phyloP scores from a whole-genome alignment of 768 basidiomycete species.

The Lactarius tabidus region DNA sequence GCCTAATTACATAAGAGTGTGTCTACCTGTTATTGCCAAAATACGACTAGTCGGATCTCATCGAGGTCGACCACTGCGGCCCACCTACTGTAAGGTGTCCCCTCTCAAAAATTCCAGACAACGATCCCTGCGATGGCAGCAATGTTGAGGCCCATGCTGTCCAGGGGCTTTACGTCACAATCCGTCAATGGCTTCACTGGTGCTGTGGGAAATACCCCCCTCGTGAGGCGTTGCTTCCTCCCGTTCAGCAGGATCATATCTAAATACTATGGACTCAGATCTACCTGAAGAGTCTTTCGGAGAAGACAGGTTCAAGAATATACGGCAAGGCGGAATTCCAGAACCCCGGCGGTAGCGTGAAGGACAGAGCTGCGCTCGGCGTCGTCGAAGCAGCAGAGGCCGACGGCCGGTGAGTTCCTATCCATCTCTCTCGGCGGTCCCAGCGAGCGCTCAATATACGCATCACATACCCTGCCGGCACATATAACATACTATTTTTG shows the following conservation, averaged over 20 bases:
- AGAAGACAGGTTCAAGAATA: constrained; percentile 77
- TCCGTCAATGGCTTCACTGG: constrained; percentile 76
- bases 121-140: constrained; percentile 11
- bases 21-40: not conserved
- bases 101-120: no score
- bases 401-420: constrained; percentile 61
- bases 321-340: constrained; percentile 98
- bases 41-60: not conserved
- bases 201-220: constrained; percentile 89
- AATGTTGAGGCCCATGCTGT: constrained; percentile 12
- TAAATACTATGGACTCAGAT: constrained; percentile 49
- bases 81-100: not conserved
- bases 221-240: constrained; percentile 47
- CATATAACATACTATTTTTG: not conserved
- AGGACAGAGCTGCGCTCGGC: constrained; percentile 93
- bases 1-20: constrained; percentile 15
- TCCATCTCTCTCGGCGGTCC: not conserved
- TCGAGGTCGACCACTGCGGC: not conserved
- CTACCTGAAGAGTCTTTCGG: constrained; percentile 73
- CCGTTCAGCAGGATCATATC: not conserved
- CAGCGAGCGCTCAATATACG: not conserved
- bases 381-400: constrained; percentile 84
- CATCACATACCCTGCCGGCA: constrained; percentile 1
- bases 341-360: constrained; percentile 97
- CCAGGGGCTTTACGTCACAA: constrained; percentile 32